Conservation (phyloP, 169 alveolate genomes). For the Cryptosporidium tyzzeri region DNA sequence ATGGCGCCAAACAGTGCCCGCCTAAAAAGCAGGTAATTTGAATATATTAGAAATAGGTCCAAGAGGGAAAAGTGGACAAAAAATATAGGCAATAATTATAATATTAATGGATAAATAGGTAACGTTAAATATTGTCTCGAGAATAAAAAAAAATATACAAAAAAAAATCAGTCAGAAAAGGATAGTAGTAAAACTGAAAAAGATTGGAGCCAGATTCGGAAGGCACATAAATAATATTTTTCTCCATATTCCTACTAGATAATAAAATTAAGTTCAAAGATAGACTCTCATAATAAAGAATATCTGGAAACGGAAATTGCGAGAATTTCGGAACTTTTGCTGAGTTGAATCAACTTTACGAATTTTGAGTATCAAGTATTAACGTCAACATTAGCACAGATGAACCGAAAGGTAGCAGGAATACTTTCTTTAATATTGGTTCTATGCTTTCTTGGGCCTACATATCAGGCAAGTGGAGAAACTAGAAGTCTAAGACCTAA, state of each 20-base stretch:
- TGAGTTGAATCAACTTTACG: not conserved
- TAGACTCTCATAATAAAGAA: not conserved
- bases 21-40: not conserved
- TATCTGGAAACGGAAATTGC: not conserved
- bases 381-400: not conserved
- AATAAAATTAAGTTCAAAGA: not conserved
- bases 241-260: not conserved
- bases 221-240: not conserved
- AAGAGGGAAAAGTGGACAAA: constrained; percentile 1
- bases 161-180: constrained; percentile 13
- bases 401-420: not conserved
- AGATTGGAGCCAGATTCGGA: not conserved
- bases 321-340: not conserved
- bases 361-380: not conserved
- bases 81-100: constrained; percentile 4
- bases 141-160: not conserved
- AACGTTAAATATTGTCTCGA: not conserved
- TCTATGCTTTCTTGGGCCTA: not conserved
- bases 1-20: not conserved
- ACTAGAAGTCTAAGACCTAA: not conserved
- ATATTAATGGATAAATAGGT: constrained; percentile 1
- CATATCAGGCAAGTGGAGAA: not conserved
- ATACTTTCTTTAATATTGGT: not conserved
- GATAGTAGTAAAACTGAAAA: not conserved
- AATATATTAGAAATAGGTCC: not conserved